Evolutionary conservation across 495 filamentous ascomycete genomes (phyloP), one percentile per base, ranked within the genome.

Genomic region (Viridothelium virens): DNA sequence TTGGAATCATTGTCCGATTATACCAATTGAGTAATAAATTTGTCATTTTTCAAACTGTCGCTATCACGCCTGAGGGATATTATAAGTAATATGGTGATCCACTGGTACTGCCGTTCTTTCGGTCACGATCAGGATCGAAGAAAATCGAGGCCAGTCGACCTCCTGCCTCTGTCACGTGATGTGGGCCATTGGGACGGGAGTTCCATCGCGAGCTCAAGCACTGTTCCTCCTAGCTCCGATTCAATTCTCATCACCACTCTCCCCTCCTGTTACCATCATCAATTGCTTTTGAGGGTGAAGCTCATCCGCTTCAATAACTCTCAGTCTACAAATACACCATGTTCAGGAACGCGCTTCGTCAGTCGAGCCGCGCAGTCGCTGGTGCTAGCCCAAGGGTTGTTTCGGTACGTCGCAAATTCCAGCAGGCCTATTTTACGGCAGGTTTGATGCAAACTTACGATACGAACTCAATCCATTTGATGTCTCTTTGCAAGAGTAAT

Each of bases 341-440:
- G 93, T 92, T 96, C 85, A 90, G 91, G 80, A 96, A 91, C 90
- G 92, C 93, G 85, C 84, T 96, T 82, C 86, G 91, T 81, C 92
- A 94, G 84, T 92, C 91, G 77, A 88, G 87, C 83, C 91, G 91
- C 83, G 87, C 89, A 81, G 88, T 94, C 79, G 90, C 92, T 89
- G 89, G 89, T 75, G 82, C 88, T 72, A 85, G 91, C 84, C 53
- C 53, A 59, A 89, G 91, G 83, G 84, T 92, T 83, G 88, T 86
- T 77, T 87, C 87, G 82, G 92, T 97, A 90, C 85, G 92, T 92
- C 11, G 65, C 18, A 6, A 36, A 63, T 41, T 25, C 7, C 4
- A 59, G 11, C 7, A 33, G 10, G 14, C 18, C 53, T 4, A 59
- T 5, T 1, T 7, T 9, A 31, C 53, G 31, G 4, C 53, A 59